Conservation (phyloP, 1,284 basidiomycete species). For the Ceratobasidium sp. region DNA sequence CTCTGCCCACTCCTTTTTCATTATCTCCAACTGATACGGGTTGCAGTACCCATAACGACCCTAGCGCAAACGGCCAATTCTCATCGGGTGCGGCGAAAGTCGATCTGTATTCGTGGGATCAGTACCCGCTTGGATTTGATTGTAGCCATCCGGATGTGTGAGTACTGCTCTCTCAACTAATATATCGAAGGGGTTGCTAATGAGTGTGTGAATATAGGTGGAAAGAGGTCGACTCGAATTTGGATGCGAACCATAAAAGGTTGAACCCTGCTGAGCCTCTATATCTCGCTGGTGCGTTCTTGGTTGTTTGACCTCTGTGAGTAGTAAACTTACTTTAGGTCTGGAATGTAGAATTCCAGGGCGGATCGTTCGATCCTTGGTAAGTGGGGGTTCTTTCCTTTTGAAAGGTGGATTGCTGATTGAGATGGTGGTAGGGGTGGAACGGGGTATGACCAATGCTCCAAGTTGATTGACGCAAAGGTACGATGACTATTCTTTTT, state of each 20-base stretch:
- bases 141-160: constrained; percentile 26
- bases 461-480: constrained; percentile 35
- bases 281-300: constrained; percentile 28
- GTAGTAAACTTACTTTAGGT: not conserved
- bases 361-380: constrained; percentile 41
- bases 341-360: constrained; percentile 21
- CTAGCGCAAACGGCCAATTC: constrained; percentile 6
- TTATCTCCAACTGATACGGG: not conserved
- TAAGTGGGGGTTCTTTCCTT: not conserved
- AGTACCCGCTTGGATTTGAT: constrained; percentile 41
- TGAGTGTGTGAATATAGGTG: not conserved
- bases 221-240: constrained; percentile 21
- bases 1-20: not conserved
- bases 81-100: constrained; percentile 37
- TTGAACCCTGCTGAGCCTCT: constrained; percentile 39
- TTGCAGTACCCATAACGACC: constrained; percentile 42
- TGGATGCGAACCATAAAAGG: constrained; percentile 31
- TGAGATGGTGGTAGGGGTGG: constrained; percentile 51
- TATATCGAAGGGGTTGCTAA: not conserved
- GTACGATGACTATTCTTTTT: not conserved
- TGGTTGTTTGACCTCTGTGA: not conserved
- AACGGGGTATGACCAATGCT: constrained; percentile 35
- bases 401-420: constrained; percentile 18
- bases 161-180: not conserved
- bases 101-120: constrained; percentile 40